These are phyloP conservation scores for Fusarium begoniae DNA, from an alignment of 2,329 filamentous ascomycete species.

Conservation along the genomic window DNA sequence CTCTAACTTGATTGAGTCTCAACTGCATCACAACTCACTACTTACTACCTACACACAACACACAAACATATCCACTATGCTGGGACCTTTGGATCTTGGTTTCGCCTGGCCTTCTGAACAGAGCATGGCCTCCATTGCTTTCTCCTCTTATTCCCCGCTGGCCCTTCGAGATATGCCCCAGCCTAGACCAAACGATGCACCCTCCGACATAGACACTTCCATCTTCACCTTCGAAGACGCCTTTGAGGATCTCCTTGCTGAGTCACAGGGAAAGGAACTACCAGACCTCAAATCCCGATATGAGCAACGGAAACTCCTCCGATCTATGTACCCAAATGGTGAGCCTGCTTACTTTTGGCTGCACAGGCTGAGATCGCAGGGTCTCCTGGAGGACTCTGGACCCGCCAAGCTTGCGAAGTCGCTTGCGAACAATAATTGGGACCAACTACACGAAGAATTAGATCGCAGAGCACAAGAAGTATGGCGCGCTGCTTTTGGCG, in stretches of 20 bases:
- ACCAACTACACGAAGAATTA: constrained; percentile 46
- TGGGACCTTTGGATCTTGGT: constrained; percentile 31
- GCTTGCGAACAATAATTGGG: constrained; percentile 39
- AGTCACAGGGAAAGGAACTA: constrained; percentile 54
- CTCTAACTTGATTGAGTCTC: constrained; percentile 30
- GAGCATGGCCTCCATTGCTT: constrained; percentile 37
- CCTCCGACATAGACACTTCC: constrained; percentile 47
- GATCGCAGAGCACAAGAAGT: constrained; percentile 41
- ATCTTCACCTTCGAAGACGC: constrained; percentile 65
- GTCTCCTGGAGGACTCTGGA: constrained; percentile 49
- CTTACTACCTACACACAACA: background rate
- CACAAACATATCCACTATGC: constrained; percentile 28
- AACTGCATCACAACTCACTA: constrained; percentile 10
- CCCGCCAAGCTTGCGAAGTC: constrained; percentile 23
- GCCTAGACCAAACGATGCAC: constrained; percentile 57
- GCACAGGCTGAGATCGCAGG: constrained; percentile 49
- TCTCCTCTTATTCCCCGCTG: constrained; percentile 45
- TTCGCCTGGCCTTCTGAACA: constrained; percentile 22
- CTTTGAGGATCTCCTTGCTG: constrained; percentile 65
- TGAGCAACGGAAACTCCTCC: constrained; percentile 49
- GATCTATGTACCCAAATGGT: constrained; percentile 51
- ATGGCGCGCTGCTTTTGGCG: constrained; percentile 38
- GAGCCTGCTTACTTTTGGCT: constrained; percentile 56
- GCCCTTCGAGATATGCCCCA: constrained; percentile 56
- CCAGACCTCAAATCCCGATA: constrained; percentile 51